Evolutionary conservation across 2,329 filamentous ascomycete genomes (phyloP), one percentile per base, ranked within the genome.

Genomic region (Dactylonectria macrodidyma): DNA sequence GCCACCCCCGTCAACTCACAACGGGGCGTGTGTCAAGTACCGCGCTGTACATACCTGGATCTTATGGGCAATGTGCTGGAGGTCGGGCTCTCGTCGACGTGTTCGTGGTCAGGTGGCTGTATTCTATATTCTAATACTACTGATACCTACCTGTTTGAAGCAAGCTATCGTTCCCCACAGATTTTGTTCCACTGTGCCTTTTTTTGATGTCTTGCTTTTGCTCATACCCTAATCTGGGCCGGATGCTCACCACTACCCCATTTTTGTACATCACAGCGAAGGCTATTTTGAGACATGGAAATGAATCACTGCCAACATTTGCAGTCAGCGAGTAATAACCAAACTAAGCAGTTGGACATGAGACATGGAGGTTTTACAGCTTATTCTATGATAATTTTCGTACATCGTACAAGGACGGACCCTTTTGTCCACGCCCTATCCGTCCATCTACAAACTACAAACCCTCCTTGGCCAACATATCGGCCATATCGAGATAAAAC

Each of bases 391-490:
- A 8, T 22, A 14, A 22, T 41, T 59, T 30, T 44, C 22, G 38
- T 38, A n/a, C 24, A 41, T 51, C 57, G 19, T 41, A 44, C 47
- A 22, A 7, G n/a, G 5, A 16, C 7, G 26, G 26, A 30, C 26
- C 26, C 7, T 30, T 30, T 30, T 54, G 12, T 34, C 44, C 19
- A 38, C 22, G 24, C 12, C 8, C 14, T 46, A 48, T 19, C 8
- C n/a, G 62, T 26, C 12, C 22, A 56, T 79, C 41, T 67, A 84
- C 19, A 83, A 68, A 2, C 41, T 67, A 84, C 19, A 83, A 68
- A 2, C 88, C 90, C 76, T 93, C 91, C 73, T 90, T 91, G 2
- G 92, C 90, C 57, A 94, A 81, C 91, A 93, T 93, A 75, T 93
- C 88, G 11, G 86, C 87, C 74, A 92, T 89, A 66, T 87, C 89